Evolutionary conservation across 106 monocot species (phyloP), one percentile per base, ranked within the genome.

Genomic region (Dendrobium nobile): DNA sequence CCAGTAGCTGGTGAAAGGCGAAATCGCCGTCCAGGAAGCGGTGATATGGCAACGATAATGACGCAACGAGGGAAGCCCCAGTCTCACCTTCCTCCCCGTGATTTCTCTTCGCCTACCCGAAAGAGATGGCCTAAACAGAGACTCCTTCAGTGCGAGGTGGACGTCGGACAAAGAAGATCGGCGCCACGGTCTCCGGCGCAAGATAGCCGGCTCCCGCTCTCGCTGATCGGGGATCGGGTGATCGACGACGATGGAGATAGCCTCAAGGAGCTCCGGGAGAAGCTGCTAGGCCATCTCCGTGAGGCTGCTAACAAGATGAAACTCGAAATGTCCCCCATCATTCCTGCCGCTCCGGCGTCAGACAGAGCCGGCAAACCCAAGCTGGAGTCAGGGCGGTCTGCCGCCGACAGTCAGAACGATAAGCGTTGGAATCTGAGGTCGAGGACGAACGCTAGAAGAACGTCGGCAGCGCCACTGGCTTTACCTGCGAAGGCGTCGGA

Each of bases 231-330:
- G 4, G 13, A 18, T 76, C 42, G 1, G 18, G 74, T 37, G 16
- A 18, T 43, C 4, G 76, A 27, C 10, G 48, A 11, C 22, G 76
- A 76, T 7, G 48, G 51, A 22, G 76, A 19, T 15, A 45, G 76
- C 20, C 24, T 76, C 11, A 48, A 48, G 76, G 75, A 80, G 85
- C 61, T 85, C 42, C 58, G 85, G 11, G 85, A 43, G n/a, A 88
- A 88, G 83, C 85, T 88, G 3, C 65, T 88, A 43, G 78, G 45
- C 31, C 89, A 85, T 40, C 85, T 87, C 59, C 85, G 80, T 4
- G 75, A 82, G 77, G 80, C 82, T 28, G 83, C 80, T 22, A 82
- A 78, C 70, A 72, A 79, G 48, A 47, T 84, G 67, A 79, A 85
- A 47, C 15, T 78, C 44, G 77, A 70, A 72, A 70, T 56, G 16